Evolutionary conservation across 495 filamentous ascomycete species (phyloP), one percentile per base, ranked within the genome.

Genomic region (Aspergillus mulundensis): DNA sequence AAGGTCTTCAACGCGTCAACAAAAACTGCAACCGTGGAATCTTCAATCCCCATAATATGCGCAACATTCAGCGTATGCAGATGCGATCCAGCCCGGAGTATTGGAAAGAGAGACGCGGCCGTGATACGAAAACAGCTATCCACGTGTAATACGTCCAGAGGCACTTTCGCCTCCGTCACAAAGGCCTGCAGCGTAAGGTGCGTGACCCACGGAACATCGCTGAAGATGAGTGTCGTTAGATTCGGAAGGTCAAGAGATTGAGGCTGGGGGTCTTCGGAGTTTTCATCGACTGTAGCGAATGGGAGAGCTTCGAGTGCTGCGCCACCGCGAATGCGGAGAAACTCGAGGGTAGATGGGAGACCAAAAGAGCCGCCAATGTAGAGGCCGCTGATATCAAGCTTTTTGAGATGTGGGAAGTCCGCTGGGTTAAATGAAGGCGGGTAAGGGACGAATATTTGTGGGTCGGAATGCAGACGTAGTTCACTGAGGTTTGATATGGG

Each of bases 401-500:
- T 59, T 15, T 69, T 67, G n/a, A 77, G 59, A 15, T 12, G 65
- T 47, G 40, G 58, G 46, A 63, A 54, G 20, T 50, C 52, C 11
- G 38, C 8, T 39, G 56, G 54, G 52, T 62, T 56, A 24, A 66
- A 60, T 23, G 48, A 45, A 10, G 65, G 56, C 15, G 39, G 50
- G 32, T 65, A 70, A 10, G 60, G 52, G 5, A 59, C n/a, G 16
- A 64, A 63, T 0, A 59, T 19, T 34, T 60, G 45, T 7, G 67
- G 66, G n/a, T 69, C 45, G 21, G 65, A 71, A 24, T 64, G 54
- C 8, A 77, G 61, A 12, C 65, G 57, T 2, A 77, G 46, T 45
- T 76, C 73, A 54, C 71, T 66, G 7, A 77, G 59, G 18, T 73
- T 76, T 18, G 70, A 66, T 40, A 73, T 66, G 1, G 54, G 16